These are phyloP conservation scores for Leonotis leonurus DNA, from an alignment of 257 asterid species.

Conservation along the genomic window DNA sequence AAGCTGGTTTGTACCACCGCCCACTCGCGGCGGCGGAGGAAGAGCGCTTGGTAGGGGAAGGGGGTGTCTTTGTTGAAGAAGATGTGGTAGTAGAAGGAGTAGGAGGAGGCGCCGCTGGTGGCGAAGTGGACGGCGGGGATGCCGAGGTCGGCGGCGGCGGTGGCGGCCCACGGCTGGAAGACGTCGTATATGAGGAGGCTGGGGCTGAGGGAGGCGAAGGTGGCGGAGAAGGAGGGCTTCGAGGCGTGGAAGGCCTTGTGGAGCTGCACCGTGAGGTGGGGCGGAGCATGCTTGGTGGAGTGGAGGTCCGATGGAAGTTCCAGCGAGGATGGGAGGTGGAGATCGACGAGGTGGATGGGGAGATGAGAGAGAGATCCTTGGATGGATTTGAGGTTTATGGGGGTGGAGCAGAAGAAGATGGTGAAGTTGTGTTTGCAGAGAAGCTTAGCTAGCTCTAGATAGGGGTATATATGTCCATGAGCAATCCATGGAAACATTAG, in stretches of 20 bases:
- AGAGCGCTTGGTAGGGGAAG: background rate
- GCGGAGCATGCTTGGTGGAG: slow-evolving; percentile 5
- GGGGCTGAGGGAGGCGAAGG: background rate
- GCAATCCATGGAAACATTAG: background rate
- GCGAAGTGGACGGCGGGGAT: slow-evolving; percentile 11
- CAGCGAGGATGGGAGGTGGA: slow-evolving; percentile 2
- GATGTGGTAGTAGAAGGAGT: background rate
- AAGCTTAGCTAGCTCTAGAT: slow-evolving; percentile 36
- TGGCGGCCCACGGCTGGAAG: slow-evolving; percentile 21
- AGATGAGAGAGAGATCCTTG: background rate
- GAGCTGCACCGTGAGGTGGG: slow-evolving; percentile 5
- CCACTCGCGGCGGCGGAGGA: background rate
- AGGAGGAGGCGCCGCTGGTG: background rate
- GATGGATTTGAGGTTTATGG: slow-evolving; percentile 19
- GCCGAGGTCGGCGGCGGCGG: background rate
- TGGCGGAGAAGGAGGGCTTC: background rate
- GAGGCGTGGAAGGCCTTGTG: background rate
- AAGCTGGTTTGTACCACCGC: background rate
- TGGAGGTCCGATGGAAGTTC: slow-evolving; percentile 2
- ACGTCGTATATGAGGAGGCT: slow-evolving; percentile 2
- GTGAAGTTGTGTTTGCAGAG: slow-evolving; percentile 22
- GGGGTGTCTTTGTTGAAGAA: background rate
- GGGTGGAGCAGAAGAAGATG: slow-evolving; percentile 23
- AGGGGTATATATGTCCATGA: background rate
- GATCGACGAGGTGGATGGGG: background rate